A percentile compares a stretch with the other conserved stretches of the same genome.
These are phyloP conservation scores for Parastagonospora nodorum DNA, from an alignment of 2,329 filamentous ascomycete genomes.

Conservation along the genomic window DNA sequence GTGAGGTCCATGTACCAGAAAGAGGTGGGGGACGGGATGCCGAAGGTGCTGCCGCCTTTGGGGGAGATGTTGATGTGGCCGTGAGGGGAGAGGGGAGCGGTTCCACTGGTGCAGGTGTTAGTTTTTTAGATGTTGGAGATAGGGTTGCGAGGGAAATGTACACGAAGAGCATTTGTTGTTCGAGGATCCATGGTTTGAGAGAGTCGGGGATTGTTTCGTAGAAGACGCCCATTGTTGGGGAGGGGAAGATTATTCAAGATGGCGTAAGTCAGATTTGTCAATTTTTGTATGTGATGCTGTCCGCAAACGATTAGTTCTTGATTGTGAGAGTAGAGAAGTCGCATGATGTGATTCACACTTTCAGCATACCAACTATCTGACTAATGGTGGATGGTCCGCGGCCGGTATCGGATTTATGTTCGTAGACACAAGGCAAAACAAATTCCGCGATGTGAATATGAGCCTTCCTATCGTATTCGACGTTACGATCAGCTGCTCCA, in stretches of 20 bases:
- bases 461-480: too few species aligned
- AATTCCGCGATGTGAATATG: too few species aligned
- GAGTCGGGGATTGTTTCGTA: slow-evolving; percentile 50
- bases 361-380: neutral
- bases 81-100: slow-evolving; percentile 46
- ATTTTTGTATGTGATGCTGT: neutral
- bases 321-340: neutral
- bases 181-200: slow-evolving; percentile 49
- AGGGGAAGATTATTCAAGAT: neutral
- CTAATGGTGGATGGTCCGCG: slow-evolving; percentile 1
- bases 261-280: neutral
- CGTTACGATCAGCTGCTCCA: too few species aligned
- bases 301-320: neutral
- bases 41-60: slow-evolving; percentile 50
- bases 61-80: slow-evolving; percentile 55
- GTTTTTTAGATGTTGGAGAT: neutral
- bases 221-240: slow-evolving; percentile 48
- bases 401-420: slow-evolving; percentile 4
- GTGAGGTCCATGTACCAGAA: slow-evolving; percentile 55
- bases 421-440: too few species aligned
- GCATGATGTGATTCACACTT: neutral
- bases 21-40: slow-evolving; percentile 44
- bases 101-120: slow-evolving; percentile 21
- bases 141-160: slow-evolving; percentile 1
- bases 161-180: slow-evolving; percentile 53